A percentile compares a stretch with the other conserved stretches of the same genome.
Conservation (phyloP, 1,284 basidiomycete species). For the Malassezia globosa region DNA sequence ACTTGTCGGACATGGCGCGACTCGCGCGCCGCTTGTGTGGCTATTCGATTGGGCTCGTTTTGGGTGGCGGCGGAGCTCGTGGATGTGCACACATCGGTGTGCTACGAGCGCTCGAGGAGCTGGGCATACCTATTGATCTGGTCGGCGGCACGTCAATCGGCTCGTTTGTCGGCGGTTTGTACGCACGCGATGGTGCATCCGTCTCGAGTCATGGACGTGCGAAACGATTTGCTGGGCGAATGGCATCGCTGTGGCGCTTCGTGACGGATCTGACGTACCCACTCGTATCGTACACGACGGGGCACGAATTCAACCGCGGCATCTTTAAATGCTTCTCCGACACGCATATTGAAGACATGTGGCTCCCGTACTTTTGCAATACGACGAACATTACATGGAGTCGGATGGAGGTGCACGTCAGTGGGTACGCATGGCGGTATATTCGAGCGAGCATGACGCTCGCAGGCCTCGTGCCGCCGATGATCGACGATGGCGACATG, state of each 20-base stretch:
- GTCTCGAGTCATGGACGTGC: conserved; percentile 72
- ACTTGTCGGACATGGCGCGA: conserved; percentile 83
- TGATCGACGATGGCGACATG: conserved; percentile 82
- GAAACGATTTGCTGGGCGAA: conserved; percentile 79
- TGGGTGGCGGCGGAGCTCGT: conserved; percentile 90
- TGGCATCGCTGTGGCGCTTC: conserved; percentile 89
- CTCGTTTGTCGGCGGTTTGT: conserved; percentile 79
- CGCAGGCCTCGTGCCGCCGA: conserved; percentile 81
- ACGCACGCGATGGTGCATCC: conserved; percentile 83
- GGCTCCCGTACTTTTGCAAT: conserved; percentile 97
- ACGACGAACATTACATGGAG: conserved; percentile 97
- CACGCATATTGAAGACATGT: conserved; percentile 79
- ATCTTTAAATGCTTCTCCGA: conserved; percentile 26
- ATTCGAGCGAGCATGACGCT: conserved; percentile 92
- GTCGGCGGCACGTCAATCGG: conserved; percentile 75
- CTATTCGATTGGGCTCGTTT: conserved; percentile 80
- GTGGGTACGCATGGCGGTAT: conserved; percentile 60
- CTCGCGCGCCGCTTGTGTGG: conserved; percentile 83
- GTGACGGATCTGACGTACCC: conserved; percentile 93
- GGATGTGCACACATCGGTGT: conserved; percentile 87
- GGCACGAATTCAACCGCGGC: conserved; percentile 49
- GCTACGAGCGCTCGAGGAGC: conserved; percentile 80
- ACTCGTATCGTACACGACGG: conserved; percentile 92
- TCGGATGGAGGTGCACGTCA: conserved; percentile 91
- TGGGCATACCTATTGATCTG: conserved; percentile 82